phyloP scores from a whole-genome alignment of 2,329 filamentous ascomycete species.

The Aspergillus sp. region DNA sequence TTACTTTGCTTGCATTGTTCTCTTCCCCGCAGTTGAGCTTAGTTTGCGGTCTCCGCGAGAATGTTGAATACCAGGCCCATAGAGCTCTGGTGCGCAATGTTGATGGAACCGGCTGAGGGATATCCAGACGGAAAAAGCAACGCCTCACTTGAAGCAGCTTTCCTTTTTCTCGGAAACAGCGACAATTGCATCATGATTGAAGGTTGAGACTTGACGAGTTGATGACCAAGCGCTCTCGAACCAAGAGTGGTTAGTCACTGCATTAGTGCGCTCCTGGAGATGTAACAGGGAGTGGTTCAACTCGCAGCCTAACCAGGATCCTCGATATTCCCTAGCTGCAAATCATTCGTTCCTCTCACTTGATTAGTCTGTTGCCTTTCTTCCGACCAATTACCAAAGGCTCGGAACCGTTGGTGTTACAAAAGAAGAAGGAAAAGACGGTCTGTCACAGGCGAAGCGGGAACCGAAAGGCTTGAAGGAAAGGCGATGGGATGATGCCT shows the following conservation, averaged over 20 bases:
- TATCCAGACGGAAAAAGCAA: conserved; percentile 14
- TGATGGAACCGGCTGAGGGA: neutral
- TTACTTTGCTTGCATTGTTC: neutral
- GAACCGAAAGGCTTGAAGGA: neutral
- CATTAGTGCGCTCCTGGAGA: conserved; percentile 11
- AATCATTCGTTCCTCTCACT: conserved; percentile 16
- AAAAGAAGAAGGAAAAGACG: conserved; percentile 1
- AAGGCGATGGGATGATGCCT: neutral
- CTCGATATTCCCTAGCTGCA: conserved; percentile 14
- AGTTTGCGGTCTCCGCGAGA: conserved; percentile 13
- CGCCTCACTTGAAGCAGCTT: neutral
- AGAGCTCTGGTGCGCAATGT: neutral
- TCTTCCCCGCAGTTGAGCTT: neutral
- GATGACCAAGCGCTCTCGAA: conserved; percentile 1
- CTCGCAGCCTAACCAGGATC: conserved; percentile 4
- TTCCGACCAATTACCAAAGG: conserved; percentile 14
- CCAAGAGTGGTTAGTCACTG: neutral
- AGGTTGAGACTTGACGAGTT: neutral
- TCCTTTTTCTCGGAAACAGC: conserved; percentile 5
- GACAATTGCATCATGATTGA: conserved; percentile 10
- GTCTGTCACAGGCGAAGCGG: neutral
- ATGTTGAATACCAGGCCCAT: neutral
- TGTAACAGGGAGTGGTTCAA: conserved; percentile 13
- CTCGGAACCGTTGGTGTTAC: conserved; percentile 11
- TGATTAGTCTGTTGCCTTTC: conserved; percentile 14